Percentiles rank a stretch among this genome's conserved stretches.
Conservation (phyloP, 495 filamentous ascomycete species). For the Podospora tetraspora region DNA sequence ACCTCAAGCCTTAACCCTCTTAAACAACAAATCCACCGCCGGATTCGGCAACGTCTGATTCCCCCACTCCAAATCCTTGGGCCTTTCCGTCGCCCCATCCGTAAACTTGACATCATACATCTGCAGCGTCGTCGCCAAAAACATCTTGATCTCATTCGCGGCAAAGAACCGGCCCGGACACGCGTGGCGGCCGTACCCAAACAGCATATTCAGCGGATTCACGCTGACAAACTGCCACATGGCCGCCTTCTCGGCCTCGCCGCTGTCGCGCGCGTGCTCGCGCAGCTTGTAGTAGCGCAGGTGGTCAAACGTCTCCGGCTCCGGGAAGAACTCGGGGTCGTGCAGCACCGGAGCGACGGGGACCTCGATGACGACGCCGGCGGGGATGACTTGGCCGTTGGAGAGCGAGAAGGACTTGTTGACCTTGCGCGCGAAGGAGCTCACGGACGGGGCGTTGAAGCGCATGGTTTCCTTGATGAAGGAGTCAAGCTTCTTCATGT, state of each 20-base stretch:
- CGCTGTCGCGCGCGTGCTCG: slow-evolving; percentile 27
- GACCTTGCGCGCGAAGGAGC: slow-evolving; percentile 36
- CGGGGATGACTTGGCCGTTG: slow-evolving; percentile 37
- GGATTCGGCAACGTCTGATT: not conserved
- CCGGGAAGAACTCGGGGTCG: slow-evolving; percentile 14
- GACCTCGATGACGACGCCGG: slow-evolving; percentile 35
- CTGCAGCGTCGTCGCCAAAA: slow-evolving; percentile 49
- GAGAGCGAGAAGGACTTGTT: slow-evolving; percentile 36
- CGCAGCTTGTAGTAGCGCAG: slow-evolving; percentile 47
- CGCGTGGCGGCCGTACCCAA: slow-evolving; percentile 36
- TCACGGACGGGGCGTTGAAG: slow-evolving; percentile 13
- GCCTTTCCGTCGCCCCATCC: slow-evolving; percentile 16
- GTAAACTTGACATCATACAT: slow-evolving; percentile 49
- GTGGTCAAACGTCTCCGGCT: slow-evolving; percentile 42
- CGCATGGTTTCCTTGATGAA: slow-evolving; percentile 36
- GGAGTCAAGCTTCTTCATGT: slow-evolving; percentile 35
- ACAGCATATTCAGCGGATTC: slow-evolving; percentile 32
- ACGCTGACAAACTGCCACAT: slow-evolving; percentile 42
- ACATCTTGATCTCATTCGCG: slow-evolving; percentile 37
- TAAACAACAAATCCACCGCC: not conserved
- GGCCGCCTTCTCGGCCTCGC: slow-evolving; percentile 24
- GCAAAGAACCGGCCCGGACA: slow-evolving; percentile 45
- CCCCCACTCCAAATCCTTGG: slow-evolving; percentile 13
- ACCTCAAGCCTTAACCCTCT: not conserved
- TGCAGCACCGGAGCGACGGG: slow-evolving; percentile 15